Evolutionary conservation across 163 green algal species (phyloP), one percentile per base, ranked within the genome.

Genomic region (Scenedesmus sp.): DNA sequence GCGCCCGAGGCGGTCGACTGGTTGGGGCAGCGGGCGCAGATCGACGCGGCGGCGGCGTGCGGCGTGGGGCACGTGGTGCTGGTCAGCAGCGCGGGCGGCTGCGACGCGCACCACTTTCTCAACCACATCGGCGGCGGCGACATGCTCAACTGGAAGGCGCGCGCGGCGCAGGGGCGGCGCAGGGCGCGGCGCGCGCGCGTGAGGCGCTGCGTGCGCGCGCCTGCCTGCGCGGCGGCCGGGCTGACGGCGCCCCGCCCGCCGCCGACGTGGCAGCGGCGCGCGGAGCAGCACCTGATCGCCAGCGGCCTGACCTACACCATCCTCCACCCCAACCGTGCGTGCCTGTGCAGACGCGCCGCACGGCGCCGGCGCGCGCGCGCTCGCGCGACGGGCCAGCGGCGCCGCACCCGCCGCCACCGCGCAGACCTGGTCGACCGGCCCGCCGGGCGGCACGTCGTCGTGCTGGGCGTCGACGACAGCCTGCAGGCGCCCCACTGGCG

Each of bases 71-170:
- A 80, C 33, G 62, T 80, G n/a, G 71, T 80, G 57, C 45, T 80
- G n/a, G 18, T 80, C 36, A 64, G 45, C 36, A 64, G 44, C 45
- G 71, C 71, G 29, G 71, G 71, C 18, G 71, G 71, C 29, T 80
- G 71, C 71, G 63, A 80, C 44, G 57, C 71, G 0, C 48, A 50
- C n/a, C 71, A 80, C 47, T 80, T 80, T 29, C 29, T 80, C 33
- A 80, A 80, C 44, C 62, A 63, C 60, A 80, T 80, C 22, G 71
- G 58, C 11, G 58, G 56, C 6, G 71, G 71, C 18, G 58, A 80
- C 57, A 71, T 80, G 3, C 28, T 80, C 14, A 80, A 80, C 24
- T 72, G 71, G 71, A 80, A 80, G n/a, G n/a, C n/a, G n/a, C n/a
- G n/a, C n/a, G n/a, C n/a, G n/a, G n/a, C n/a, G n/a, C n/a, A n/a